Percentiles rank a stretch among this genome's conserved stretches.
These are phyloP conservation scores for Cytospora piceicola DNA, from an alignment of 2,329 filamentous ascomycete genomes.

Conservation along the genomic window DNA sequence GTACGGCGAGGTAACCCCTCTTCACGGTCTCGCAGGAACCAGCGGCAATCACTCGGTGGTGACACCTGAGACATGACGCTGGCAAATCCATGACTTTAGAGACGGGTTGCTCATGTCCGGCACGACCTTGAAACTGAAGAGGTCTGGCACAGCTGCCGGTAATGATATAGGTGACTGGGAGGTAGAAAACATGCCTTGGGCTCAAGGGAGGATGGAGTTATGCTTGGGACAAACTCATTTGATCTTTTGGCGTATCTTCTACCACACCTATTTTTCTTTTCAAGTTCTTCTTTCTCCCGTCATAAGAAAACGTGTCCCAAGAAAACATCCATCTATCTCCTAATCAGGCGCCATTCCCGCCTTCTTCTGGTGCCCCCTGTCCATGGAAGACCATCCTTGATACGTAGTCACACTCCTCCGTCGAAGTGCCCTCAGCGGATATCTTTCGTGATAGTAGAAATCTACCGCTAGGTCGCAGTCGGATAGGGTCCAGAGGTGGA, in stretches of 20 bases:
- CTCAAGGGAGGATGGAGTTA: neutral
- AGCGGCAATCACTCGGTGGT: neutral
- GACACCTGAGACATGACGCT: slow-evolving; percentile 5
- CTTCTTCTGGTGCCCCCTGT: neutral
- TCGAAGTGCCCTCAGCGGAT: neutral
- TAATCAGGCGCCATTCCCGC: neutral
- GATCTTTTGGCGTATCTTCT: neutral
- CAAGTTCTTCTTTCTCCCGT: neutral
- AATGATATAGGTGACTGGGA: neutral
- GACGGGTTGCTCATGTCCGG: slow-evolving; percentile 2
- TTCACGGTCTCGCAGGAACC: neutral
- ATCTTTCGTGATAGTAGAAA: neutral
- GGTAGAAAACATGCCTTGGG: slow-evolving; percentile 9
- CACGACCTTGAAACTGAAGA: neutral
- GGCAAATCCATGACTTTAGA: slow-evolving; percentile 10
- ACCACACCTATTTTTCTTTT: neutral
- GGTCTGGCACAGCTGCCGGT: neutral
- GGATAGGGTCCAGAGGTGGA: neutral
- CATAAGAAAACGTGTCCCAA: no score
- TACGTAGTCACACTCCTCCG: neutral
- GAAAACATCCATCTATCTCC: neutral
- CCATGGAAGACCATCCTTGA: no score
- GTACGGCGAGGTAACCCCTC: slow-evolving; percentile 13
- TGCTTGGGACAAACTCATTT: no score
- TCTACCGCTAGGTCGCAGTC: neutral